Conservation (phyloP, 805 yeast genomes). For the Cyberlindnera maclurae region DNA sequence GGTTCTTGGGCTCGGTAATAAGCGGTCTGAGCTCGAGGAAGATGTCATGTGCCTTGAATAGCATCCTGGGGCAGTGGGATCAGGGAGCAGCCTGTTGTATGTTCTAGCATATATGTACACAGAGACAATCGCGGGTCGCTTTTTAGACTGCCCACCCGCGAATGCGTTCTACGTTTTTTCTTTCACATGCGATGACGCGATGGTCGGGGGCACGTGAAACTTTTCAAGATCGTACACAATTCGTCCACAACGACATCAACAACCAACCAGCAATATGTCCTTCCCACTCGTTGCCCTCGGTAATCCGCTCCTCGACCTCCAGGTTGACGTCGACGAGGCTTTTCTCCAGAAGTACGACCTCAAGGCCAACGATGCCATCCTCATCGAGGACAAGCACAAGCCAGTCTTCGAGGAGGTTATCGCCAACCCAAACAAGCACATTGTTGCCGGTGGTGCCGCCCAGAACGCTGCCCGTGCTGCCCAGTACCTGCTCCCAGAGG, state of each 20-base stretch:
- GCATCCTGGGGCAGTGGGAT: conserved; percentile 6
- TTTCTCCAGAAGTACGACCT: conserved; percentile 75
- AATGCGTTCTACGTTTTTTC: too few species aligned
- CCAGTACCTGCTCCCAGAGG: conserved; percentile 76
- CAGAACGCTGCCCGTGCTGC: conserved; percentile 99
- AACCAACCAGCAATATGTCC: conserved; percentile 36
- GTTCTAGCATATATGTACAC: too few species aligned
- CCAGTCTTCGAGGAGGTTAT: conserved; percentile 81
- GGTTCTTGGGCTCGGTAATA: conserved; percentile 32
- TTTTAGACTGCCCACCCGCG: too few species aligned
- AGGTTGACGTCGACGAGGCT: conserved; percentile 60
- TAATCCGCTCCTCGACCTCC: conserved; percentile 86
- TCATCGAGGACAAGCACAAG: conserved; percentile 74
- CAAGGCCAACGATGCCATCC: conserved; percentile 90
- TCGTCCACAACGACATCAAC: neutral
- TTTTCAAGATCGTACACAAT: too few species aligned
- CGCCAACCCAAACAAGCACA: conserved; percentile 48
- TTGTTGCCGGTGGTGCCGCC: conserved; percentile 98
- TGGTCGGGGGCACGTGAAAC: too few species aligned
- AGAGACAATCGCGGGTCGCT: too few species aligned
- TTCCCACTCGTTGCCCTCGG: conserved; percentile 79
- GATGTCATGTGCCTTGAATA: conserved; percentile 11
- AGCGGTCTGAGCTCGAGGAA: conserved; percentile 23
- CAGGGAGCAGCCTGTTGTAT: too few species aligned
- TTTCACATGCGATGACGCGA: too few species aligned